phyloP scores from a whole-genome alignment of 2,329 filamentous ascomycete genomes.

The Stemphylium beticola region DNA sequence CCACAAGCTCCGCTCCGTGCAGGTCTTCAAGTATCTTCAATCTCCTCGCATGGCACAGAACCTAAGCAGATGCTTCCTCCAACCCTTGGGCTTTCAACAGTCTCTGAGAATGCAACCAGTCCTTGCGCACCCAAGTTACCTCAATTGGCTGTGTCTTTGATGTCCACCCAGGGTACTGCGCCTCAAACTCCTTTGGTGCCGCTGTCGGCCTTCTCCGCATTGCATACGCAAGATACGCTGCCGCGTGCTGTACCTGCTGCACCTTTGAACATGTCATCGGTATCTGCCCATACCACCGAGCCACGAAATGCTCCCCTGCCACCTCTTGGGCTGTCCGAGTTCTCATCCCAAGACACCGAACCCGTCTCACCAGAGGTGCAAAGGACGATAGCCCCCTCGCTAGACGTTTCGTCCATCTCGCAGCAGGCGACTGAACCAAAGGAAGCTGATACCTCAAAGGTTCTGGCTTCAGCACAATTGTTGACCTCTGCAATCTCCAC shows the following conservation, averaged over 20 bases:
- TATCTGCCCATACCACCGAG: slow-evolving; percentile 34
- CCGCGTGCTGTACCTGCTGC: slow-evolving; percentile 20
- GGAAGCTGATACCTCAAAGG: slow-evolving; percentile 26
- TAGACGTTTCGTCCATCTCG: slow-evolving; percentile 35
- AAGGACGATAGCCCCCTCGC: slow-evolving; percentile 34
- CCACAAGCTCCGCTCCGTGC: slow-evolving; percentile 24
- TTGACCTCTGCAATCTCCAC: slow-evolving; percentile 37
- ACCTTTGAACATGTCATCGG: slow-evolving; percentile 29
- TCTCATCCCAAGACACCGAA: slow-evolving; percentile 31
- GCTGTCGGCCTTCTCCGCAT: slow-evolving; percentile 23
- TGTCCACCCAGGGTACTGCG: slow-evolving; percentile 31
- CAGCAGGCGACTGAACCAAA: slow-evolving; percentile 38
- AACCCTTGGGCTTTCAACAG: slow-evolving; percentile 31
- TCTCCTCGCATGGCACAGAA: slow-evolving; percentile 29
- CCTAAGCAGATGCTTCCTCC: slow-evolving; percentile 24
- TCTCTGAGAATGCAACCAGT: slow-evolving; percentile 35
- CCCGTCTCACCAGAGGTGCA: slow-evolving; percentile 38
- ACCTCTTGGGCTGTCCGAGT: slow-evolving; percentile 26
- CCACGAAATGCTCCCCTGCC: slow-evolving; percentile 24
- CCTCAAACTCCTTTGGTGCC: slow-evolving; percentile 24
- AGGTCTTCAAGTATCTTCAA: slow-evolving; percentile 30
- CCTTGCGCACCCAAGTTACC: slow-evolving; percentile 24
- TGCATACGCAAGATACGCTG: slow-evolving; percentile 32
- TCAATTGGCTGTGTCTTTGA: slow-evolving; percentile 24
- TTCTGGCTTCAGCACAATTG: slow-evolving; percentile 25